phyloP scores from a whole-genome alignment of 495 filamentous ascomycete genomes.

The Neurospora sp. region DNA sequence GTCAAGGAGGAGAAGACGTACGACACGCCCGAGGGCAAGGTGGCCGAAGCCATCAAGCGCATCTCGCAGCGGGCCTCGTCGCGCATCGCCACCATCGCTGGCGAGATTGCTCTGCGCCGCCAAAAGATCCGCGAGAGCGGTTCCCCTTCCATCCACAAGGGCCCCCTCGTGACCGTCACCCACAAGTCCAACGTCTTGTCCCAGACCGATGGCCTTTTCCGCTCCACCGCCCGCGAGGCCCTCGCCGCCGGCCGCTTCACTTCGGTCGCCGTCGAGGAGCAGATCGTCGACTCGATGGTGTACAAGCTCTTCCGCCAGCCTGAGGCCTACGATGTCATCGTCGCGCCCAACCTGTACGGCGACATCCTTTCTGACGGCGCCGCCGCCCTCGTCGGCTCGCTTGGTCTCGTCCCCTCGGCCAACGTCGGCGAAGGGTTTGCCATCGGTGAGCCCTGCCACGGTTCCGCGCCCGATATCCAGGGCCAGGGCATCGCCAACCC shows the following conservation, averaged over 20 bases:
- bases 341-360: constrained; percentile 95
- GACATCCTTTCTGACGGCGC: constrained; percentile 95
- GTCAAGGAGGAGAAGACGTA: constrained; percentile 91
- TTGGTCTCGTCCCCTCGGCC: constrained; percentile 89
- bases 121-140: constrained; percentile 58
- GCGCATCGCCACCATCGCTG: constrained; percentile 85
- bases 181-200: constrained; percentile 97
- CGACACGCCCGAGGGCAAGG: constrained; percentile 63
- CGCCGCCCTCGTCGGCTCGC: constrained; percentile 84
- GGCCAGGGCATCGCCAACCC: constrained; percentile 90
- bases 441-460: constrained; percentile 98
- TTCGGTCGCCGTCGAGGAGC: constrained; percentile 72
- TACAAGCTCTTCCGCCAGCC: constrained; percentile 99
- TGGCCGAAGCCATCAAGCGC: constrained; percentile 95
- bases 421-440: constrained; percentile 94
- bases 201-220: constrained; percentile 95
- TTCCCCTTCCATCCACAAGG: constrained; percentile 45
- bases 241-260: constrained; percentile 55
- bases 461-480: constrained; percentile 90
- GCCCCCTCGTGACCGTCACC: constrained; percentile 85
- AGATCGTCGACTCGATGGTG: constrained; percentile 98
- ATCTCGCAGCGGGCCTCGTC: constrained; percentile 75
- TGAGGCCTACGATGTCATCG: constrained; percentile 89
- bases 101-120: constrained; percentile 82
- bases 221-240: constrained; percentile 61